Conservation (phyloP, 1,284 basidiomycete genomes). For the Heterobasidion irregulare region DNA sequence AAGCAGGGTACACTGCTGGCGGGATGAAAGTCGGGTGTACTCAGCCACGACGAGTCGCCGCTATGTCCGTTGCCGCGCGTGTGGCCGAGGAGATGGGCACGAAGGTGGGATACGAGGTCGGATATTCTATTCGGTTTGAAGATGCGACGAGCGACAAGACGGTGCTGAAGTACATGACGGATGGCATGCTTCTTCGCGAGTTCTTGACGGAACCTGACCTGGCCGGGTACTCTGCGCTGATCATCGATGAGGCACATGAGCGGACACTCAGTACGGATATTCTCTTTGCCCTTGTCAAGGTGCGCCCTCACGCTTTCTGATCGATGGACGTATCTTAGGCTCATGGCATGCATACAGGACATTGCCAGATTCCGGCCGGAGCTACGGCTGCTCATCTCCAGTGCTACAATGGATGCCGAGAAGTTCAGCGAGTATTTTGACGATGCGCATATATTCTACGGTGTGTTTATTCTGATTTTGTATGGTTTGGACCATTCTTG, state of each 20-base stretch:
- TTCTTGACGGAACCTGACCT: slow-evolving; percentile 94
- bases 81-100: slow-evolving; percentile 98
- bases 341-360: slow-evolving; percentile 47
- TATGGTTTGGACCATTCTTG: background rate
- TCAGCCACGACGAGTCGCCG: slow-evolving; percentile 96
- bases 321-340: slow-evolving; percentile 15
- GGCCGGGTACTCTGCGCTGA: slow-evolving; percentile 85
- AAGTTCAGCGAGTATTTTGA: slow-evolving; percentile 97
- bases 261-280: slow-evolving; percentile 95
- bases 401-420: slow-evolving; percentile 94
- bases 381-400: slow-evolving; percentile 84
- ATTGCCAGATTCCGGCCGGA: slow-evolving; percentile 96
- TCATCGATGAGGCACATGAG: slow-evolving; percentile 97
- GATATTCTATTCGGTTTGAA: slow-evolving; percentile 98
- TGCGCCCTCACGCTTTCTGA: slow-evolving; percentile 32
- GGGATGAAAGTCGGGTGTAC: slow-evolving; percentile 95
- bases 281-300: slow-evolving; percentile 94
- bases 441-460: slow-evolving; percentile 87
- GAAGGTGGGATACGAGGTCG: slow-evolving; percentile 94
- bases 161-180: slow-evolving; percentile 96
- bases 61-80: slow-evolving; percentile 98
- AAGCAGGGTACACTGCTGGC: slow-evolving; percentile 88
- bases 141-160: slow-evolving; percentile 99
- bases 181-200: slow-evolving; percentile 95
- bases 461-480: slow-evolving; percentile 31